Conservation (phyloP, 2,329 filamentous ascomycete species). For the Beauveria caledonica region DNA sequence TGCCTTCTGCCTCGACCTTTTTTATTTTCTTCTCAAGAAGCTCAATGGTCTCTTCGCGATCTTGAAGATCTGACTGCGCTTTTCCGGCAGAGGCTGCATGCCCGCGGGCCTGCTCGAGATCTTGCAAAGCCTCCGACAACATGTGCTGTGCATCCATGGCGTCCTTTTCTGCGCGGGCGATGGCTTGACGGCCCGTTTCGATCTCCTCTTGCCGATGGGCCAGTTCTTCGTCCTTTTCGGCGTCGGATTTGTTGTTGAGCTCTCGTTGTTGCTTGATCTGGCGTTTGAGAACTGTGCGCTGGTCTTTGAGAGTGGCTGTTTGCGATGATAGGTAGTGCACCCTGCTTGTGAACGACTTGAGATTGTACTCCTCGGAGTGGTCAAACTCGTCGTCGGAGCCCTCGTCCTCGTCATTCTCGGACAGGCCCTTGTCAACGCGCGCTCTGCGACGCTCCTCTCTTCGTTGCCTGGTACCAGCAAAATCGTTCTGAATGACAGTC, state of each 20-base stretch:
- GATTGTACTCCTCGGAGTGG: constrained; percentile 55
- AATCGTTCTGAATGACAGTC: constrained; percentile 44
- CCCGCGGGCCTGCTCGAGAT: constrained; percentile 34
- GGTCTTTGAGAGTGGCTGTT: constrained; percentile 71
- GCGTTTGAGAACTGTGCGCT: constrained; percentile 79
- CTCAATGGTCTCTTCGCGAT: constrained; percentile 35
- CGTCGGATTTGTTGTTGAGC: constrained; percentile 79
- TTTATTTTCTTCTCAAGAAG: constrained; percentile 35
- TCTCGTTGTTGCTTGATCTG: constrained; percentile 95
- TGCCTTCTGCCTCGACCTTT: constrained; percentile 23
- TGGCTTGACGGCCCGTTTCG: constrained; percentile 31
- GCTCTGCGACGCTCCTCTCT: constrained; percentile 45
- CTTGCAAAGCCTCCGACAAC: constrained; percentile 38
- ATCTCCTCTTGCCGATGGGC: constrained; percentile 49
- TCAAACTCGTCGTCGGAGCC: constrained; percentile 46
- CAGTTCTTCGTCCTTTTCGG: constrained; percentile 58
- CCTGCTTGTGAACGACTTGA: constrained; percentile 68
- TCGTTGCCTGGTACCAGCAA: constrained; percentile 46
- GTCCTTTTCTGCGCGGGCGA: constrained; percentile 31
- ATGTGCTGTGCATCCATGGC: constrained; percentile 35
- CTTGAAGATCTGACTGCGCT: constrained; percentile 28
- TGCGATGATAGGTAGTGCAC: constrained; percentile 73
- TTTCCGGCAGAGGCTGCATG: constrained; percentile 17
- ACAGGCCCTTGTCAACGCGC: constrained; percentile 47
- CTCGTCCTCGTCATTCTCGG: constrained; percentile 52